phyloP scores from a whole-genome alignment of 1,284 basidiomycete species.

The Malassezia nana region DNA sequence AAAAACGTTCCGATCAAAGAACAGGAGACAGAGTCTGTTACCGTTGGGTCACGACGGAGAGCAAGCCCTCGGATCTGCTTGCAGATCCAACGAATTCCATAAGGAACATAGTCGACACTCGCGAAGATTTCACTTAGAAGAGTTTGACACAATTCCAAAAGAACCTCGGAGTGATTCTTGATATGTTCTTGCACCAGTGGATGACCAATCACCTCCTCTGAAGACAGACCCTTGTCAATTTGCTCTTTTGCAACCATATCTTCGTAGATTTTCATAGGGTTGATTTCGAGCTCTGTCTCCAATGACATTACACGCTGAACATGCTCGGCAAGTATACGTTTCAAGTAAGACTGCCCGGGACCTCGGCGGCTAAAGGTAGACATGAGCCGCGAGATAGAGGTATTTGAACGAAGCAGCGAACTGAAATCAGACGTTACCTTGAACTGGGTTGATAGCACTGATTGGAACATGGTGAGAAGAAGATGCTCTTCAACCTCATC shows the following conservation, averaged over 20 bases:
- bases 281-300: constrained; percentile 95
- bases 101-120: constrained; percentile 91
- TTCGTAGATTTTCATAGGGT: constrained; percentile 74
- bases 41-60: constrained; percentile 95
- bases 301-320: constrained; percentile 98
- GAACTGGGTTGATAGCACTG: constrained; percentile 93
- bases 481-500: constrained; percentile 97
- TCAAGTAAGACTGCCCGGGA: constrained; percentile 93
- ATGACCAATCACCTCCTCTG: constrained; percentile 81
- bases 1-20: constrained; percentile 98
- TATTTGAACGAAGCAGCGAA: constrained; percentile 90
- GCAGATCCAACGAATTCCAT: constrained; percentile 99
- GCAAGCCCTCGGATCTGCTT: constrained; percentile 96
- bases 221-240: constrained; percentile 55
- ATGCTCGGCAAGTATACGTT: constrained; percentile 86
- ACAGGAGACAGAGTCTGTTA: constrained; percentile 92
- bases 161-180: constrained; percentile 80
- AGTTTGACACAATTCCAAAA: constrained; percentile 97
- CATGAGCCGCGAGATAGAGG: constrained; percentile 99
- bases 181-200: constrained; percentile 94
- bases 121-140: constrained; percentile 97
- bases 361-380: constrained; percentile 96
- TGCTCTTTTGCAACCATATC: constrained; percentile 21
- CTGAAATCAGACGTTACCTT: constrained; percentile 97
- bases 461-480: constrained; percentile 95